These are phyloP conservation scores for Austropuccinia psidii DNA, from an alignment of 1,284 basidiomycete species.

Conservation along the genomic window DNA sequence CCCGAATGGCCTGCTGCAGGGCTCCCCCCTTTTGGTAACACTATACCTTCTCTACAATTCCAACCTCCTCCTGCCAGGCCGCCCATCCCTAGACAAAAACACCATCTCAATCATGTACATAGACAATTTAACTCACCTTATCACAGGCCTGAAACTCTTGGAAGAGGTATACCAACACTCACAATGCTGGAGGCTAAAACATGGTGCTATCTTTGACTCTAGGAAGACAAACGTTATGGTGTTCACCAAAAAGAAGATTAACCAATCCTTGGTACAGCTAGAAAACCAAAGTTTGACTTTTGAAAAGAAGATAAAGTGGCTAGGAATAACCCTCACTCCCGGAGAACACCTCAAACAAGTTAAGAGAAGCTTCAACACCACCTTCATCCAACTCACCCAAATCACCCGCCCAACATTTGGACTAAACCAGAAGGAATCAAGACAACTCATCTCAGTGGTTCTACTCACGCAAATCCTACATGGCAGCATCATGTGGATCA, in stretches of 20 bases:
- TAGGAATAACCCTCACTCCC: neutral
- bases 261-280: neutral
- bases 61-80: neutral
- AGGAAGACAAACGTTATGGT: neutral
- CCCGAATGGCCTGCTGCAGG: conserved; percentile 2
- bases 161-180: neutral
- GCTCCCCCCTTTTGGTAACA: neutral
- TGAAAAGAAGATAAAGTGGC: neutral
- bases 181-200: neutral
- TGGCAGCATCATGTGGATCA: conserved; percentile 20
- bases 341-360: neutral
- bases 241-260: neutral
- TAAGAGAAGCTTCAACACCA: neutral
- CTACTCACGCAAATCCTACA: neutral
- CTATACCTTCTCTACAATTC: conserved; percentile 21
- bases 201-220: conserved; percentile 15
- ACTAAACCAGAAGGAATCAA: neutral
- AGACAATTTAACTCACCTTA: conserved; percentile 8
- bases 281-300: neutral
- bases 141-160: neutral
- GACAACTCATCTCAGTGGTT: neutral
- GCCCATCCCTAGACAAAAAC: neutral
- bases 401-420: conserved; percentile 1
- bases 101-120: conserved; percentile 9
- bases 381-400: neutral